A percentile compares a stretch with the other conserved stretches of the same genome.
These are phyloP conservation scores for Pharus latifolius DNA, from an alignment of 176 grass and related monocot species.

Conservation along the genomic window DNA sequence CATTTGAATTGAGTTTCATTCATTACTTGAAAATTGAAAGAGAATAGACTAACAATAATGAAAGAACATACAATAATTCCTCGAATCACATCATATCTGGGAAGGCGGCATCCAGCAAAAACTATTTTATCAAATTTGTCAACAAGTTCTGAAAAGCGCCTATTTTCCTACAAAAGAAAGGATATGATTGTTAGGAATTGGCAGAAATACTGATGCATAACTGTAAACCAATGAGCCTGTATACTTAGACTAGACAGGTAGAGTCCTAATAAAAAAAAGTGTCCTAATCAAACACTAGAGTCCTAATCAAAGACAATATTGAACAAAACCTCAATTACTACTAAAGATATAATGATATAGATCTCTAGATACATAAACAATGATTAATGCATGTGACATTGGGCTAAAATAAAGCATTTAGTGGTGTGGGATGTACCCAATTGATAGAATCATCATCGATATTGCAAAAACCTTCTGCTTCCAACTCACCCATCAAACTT, in stretches of 20 bases:
- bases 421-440: background rate
- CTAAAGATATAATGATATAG: no score
- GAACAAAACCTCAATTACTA: no score
- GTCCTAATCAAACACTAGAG: no score
- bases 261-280: no score
- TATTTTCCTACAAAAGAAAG: background rate
- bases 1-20: background rate
- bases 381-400: background rate
- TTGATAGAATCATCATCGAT: background rate
- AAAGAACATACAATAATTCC: conserved; percentile 5
- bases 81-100: background rate
- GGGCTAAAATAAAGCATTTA: background rate
- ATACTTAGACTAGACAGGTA: no score
- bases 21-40: background rate
- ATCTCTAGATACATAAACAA: no score
- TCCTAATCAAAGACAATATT: no score
- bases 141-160: background rate
- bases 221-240: no score
- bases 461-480: background rate
- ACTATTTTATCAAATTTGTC: background rate
- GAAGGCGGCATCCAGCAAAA: background rate
- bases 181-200: no score
- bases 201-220: no score
- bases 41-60: background rate
- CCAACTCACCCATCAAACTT: background rate